Base-by-base conservation (phyloP, 768 basidiomycete species). In the Russula ochroleuca region DNA sequence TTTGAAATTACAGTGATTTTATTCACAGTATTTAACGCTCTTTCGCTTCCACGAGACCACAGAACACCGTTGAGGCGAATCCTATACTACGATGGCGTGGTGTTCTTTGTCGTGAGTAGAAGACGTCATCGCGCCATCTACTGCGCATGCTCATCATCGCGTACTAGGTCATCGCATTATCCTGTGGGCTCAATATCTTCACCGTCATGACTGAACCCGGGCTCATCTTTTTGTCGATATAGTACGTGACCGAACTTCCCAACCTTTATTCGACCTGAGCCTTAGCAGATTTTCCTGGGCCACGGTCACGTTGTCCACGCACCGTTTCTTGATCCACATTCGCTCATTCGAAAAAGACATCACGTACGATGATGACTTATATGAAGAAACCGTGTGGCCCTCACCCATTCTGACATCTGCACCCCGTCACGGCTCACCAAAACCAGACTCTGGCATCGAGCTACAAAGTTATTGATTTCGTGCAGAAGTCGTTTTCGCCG, bases 1-100 rank as follows among this genome's bases (percentile, higher is more conserved):
- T 77, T 77, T 55, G 78, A 76, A 60, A 21, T 73, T 17, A 54
- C 72, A 45, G 75, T 78, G 2, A 66, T 79, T 9, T 33, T 68
- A 9, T 70, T 73, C 10, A 74, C 71, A 1, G 65, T 68, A 35
- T 73, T 73, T 59, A 77, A 78, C 63, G 76, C 76, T 1, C 60
- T 77, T 21, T 74, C 74, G 40, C 68, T 72, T 1, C 78, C 78
- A 5, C 73, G 73, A 7, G 57, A 66, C 5, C 65, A 69, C 19
- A 56, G 71, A 28, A 62, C 69, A 25, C 72, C 70, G 0, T 64
- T 79, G 19, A 64, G 67, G 38, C 65, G 68, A 37, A 69, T 73
- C 5, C 72, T 79, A 3, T 69, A 74, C 53, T 64, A 72, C 6
- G 76, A 78, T 65, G 76, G 78, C 17, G 67, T 77, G 15, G 40